Base-by-base conservation (phyloP, 495 filamentous ascomycete species). In the Penicillium coprophilum region DNA sequence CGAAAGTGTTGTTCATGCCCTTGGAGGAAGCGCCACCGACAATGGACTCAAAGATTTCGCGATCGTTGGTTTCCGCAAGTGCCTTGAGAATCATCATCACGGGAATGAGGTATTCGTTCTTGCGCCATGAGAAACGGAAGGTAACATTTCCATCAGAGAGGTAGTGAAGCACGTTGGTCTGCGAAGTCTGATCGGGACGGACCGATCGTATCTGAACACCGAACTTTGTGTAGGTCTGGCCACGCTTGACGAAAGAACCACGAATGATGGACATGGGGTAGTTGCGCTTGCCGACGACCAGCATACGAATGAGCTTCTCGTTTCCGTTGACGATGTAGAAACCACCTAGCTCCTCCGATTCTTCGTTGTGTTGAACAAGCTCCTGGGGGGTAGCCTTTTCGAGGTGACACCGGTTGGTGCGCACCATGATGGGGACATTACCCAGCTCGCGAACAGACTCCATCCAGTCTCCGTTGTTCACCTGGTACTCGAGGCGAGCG, bases 1-100 rank as follows among this genome's bases (percentile, higher is more conserved):
- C 82, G 77, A 96, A 98, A 15, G 92, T 94, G 67, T 96, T 96
- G 55, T 87, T 78, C 34, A 86, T 78, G 17, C 87, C 88, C 68
- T 90, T 87, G 9, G 89, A 89, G 6, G 83, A 82, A 36, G 85
- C 79, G 21, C 78, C 72, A 41, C 91, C 91, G 19, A 96, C 86
- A 32, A 97, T 75, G 17, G 85, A 87, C 71, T 98, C 93, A 61
- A 92, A 98, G 46, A 98, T 94, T 66, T 96, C 92, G 49, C 91
- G 85, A 61, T 98, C 94, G 62, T 96, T 97, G 12, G 94, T 97
- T 71, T 98, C 92, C 19, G 92, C 82, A 43, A 98, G 81, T 3
- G 94, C 94, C 76, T 97, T 97, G 58, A 98, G 72, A 13, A 97
- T 83, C 94, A 98, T 97, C 82, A 96, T 86, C 56, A 91, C 89